Evolutionary conservation across 177 flowering plant species (phyloP).

Genomic region (Tripterygium wilfordii): DNA sequence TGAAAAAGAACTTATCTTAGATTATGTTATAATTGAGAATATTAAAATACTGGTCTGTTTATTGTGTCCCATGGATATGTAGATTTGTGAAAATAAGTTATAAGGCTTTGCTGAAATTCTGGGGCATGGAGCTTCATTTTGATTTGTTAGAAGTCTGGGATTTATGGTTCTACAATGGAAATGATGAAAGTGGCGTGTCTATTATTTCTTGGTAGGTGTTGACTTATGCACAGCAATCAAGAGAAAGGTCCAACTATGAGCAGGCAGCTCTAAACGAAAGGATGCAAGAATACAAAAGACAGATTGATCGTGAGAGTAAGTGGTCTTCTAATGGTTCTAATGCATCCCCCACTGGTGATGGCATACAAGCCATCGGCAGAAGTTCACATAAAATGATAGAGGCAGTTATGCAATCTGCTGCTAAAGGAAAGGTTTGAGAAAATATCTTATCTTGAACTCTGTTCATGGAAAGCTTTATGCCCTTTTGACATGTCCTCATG

Average conservation of each 20-base stretch:
- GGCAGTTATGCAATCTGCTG: constrained; percentile 96
- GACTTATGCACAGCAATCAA: constrained; percentile 63
- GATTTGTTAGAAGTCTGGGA: too few relatives aligned
- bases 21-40: too few relatives aligned
- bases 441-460: too few relatives aligned
- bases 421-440: constrained; percentile 74
- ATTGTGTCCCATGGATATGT: too few relatives aligned
- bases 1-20: too few relatives aligned
- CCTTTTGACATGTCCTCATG: constrained; percentile 2
- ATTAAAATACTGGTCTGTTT: too few relatives aligned
- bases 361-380: constrained; percentile 77
- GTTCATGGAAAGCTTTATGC: background rate
- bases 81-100: too few relatives aligned
- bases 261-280: constrained; percentile 85
- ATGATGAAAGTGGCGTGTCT: too few relatives aligned
- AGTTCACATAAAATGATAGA: constrained; percentile 94
- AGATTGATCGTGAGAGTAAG: constrained; percentile 78
- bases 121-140: too few relatives aligned
- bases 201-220: constrained; percentile 28
- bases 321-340: constrained; percentile 59
- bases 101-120: too few relatives aligned
- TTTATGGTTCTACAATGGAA: too few relatives aligned
- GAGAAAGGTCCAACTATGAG: constrained; percentile 91
- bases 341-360: constrained; percentile 70
- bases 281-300: constrained; percentile 88